Conservation (phyloP, 2,329 filamentous ascomycete species). For the Cercospora citrullina region DNA sequence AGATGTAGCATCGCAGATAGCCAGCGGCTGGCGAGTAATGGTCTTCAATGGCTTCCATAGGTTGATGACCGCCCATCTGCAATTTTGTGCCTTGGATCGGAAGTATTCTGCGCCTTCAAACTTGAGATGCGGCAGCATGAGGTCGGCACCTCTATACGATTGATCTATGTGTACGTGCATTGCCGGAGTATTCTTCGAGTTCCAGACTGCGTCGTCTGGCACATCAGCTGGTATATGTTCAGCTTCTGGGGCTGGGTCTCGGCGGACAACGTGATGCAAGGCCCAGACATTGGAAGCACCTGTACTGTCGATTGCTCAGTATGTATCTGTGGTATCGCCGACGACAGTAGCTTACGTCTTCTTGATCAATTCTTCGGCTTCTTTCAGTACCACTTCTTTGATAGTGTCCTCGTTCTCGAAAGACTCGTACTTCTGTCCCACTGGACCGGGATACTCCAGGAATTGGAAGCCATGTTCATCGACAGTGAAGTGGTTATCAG, state of each 20-base stretch:
- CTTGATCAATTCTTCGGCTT: conserved; percentile 14
- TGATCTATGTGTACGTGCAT: conserved; percentile 13
- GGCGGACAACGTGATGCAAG: conserved; percentile 8
- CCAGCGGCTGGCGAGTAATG: conserved; percentile 20
- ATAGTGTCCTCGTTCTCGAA: conserved; percentile 3
- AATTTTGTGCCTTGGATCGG: neutral
- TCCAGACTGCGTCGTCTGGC: conserved; percentile 1
- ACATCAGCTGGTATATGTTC: conserved; percentile 2
- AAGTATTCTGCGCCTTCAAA: neutral
- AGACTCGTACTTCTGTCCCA: conserved; percentile 10
- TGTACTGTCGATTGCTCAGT: neutral
- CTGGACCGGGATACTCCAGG: conserved; percentile 2
- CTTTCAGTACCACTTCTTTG: neutral
- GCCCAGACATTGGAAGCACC: conserved; percentile 7
- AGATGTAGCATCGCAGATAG: conserved; percentile 17
- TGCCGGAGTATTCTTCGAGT: neutral
- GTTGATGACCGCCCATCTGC: conserved; percentile 24
- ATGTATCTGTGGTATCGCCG: neutral
- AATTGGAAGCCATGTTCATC: conserved; percentile 16
- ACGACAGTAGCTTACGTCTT: conserved; percentile 3
- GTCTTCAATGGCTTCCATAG: conserved; percentile 24
- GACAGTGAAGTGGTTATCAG: conserved; percentile 10
- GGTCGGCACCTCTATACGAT: conserved; percentile 11
- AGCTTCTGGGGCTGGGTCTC: neutral
- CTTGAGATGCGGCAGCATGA: neutral